phyloP scores from a whole-genome alignment of 2,329 filamentous ascomycete species.

The Cladosporium sp. region DNA sequence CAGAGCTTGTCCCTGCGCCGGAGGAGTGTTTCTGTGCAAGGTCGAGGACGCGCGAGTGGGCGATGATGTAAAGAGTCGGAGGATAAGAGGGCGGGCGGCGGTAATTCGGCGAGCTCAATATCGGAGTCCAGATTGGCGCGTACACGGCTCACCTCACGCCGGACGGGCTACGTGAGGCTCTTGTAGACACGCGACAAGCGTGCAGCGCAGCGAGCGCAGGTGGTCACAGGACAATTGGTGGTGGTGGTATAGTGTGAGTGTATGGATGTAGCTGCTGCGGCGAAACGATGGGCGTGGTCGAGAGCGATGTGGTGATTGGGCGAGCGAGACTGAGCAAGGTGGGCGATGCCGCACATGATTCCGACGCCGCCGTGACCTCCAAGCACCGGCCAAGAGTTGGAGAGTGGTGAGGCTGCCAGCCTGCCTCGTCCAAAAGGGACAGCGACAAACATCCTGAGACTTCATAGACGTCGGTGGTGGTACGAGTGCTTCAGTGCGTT shows the following conservation, averaged over 20 bases:
- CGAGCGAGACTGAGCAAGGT: background rate
- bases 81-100: conserved; percentile 24
- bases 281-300: conserved; percentile 4
- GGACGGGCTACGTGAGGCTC: conserved; percentile 11
- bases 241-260: background rate
- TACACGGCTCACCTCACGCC: conserved; percentile 8
- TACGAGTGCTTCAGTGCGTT: background rate
- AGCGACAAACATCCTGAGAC: background rate
- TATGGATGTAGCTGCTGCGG: conserved; percentile 1
- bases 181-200: conserved; percentile 12
- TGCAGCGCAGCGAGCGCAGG: background rate
- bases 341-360: conserved; percentile 1
- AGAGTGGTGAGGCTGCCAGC: background rate
- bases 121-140: conserved; percentile 15
- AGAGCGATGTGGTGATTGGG: conserved; percentile 11
- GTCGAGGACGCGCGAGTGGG: conserved; percentile 15
- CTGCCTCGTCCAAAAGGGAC: too few species aligned
- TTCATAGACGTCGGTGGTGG: background rate
- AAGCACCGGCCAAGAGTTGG: background rate
- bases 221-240: conserved; percentile 13
- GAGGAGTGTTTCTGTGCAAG: conserved; percentile 21
- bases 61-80: background rate
- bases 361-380: background rate
- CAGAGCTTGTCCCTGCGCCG: conserved; percentile 59
- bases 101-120: conserved; percentile 32